Base-by-base conservation (phyloP, 1,139 yeast genomes). In the Sugiyamaella pinicola region DNA sequence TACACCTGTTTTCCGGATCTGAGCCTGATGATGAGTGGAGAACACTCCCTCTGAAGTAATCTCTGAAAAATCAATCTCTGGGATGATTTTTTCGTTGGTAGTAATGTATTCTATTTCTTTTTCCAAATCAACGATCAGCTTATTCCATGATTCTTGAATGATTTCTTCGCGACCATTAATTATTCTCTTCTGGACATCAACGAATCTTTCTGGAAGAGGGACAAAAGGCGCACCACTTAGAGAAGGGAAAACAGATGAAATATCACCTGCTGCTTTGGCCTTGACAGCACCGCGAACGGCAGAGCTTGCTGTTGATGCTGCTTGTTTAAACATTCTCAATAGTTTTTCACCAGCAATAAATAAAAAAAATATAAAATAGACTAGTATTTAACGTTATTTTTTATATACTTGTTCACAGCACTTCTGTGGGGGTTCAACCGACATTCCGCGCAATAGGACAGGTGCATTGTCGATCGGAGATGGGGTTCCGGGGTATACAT, bases 1-100 rank as follows among this genome's bases (percentile, higher is more conserved):
- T 47, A 66, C 63, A 0, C 76, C 76, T 17, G 64, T 58, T 38
- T 65, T 62, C 38, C 53, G 49, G 29, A 61, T 53, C 17, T 39
- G 18, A 7, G 12, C 47, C 18, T 38, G 45, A 13, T 13, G 29
- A 9, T 39, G 37, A 1, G 40, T 21, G n/a, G 43, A 38, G n/a
- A 46, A 45, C 15, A 15, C 13, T 2, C 48, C 38, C 10, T 37
- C 31, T n/a, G 37, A 37, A 17, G 18, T 8, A 9, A 51, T 35
- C 8, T 42, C 51, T 4, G 10, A 4, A 22, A 29, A 40, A 1
- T 46, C 44, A 31, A 55, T 29, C 19, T 26, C 49, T 5, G 57
- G 55, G 38, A 55, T 52, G 8, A 45, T 41, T 6, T 17, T 24
- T 15, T 19, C 22, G 13, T 47, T 46, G 10, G 45, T 45, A 35